These are phyloP conservation scores for Mycena metata DNA, from an alignment of 768 basidiomycete species.

Conservation along the genomic window DNA sequence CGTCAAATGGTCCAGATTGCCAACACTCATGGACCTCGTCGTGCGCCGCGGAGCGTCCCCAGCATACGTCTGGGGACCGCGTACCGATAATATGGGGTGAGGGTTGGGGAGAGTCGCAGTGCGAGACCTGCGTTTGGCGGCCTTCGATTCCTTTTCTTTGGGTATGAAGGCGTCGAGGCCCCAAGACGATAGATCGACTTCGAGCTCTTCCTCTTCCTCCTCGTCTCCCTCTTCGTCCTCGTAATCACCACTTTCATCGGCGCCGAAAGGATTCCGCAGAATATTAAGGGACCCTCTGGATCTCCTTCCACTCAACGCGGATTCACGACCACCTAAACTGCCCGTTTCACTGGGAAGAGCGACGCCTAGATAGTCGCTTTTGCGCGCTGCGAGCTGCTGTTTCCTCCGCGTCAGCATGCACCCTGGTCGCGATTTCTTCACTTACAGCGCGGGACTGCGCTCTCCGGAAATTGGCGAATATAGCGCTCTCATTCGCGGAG, in stretches of 20 bases:
- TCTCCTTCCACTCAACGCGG: conserved; percentile 60
- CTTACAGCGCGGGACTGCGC: conserved; percentile 64
- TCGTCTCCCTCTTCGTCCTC: conserved; percentile 61
- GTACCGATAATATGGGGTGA: conserved; percentile 53
- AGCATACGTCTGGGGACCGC: conserved; percentile 58
- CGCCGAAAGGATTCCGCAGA: conserved; percentile 81
- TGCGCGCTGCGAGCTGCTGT: conserved; percentile 56
- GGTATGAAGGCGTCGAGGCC: conserved; percentile 84
- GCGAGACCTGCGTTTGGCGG: conserved; percentile 57
- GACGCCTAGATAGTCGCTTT: conserved; percentile 78
- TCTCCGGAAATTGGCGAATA: conserved; percentile 84
- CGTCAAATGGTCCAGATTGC: conserved; percentile 63
- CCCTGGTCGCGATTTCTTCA: too few relatives aligned
- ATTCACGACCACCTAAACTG: conserved; percentile 61
- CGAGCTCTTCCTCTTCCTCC: conserved; percentile 66
- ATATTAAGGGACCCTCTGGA: conserved; percentile 72
- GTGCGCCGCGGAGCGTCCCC: conserved; percentile 56
- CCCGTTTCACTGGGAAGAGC: conserved; percentile 73
- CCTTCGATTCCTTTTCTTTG: conserved; percentile 68
- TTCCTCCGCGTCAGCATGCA: too few relatives aligned
- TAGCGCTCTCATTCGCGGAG: conserved; percentile 86
- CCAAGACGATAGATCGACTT: conserved; percentile 89
- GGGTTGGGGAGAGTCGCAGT: conserved; percentile 52
- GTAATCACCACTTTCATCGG: conserved; percentile 70
- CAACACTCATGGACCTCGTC: conserved; percentile 76